Percentiles rank a stretch among this genome's conserved stretches.
Evolutionary conservation across 176 grass and related monocot genomes (phyloP).

Genomic region (Dendrocalamus sinicus): DNA sequence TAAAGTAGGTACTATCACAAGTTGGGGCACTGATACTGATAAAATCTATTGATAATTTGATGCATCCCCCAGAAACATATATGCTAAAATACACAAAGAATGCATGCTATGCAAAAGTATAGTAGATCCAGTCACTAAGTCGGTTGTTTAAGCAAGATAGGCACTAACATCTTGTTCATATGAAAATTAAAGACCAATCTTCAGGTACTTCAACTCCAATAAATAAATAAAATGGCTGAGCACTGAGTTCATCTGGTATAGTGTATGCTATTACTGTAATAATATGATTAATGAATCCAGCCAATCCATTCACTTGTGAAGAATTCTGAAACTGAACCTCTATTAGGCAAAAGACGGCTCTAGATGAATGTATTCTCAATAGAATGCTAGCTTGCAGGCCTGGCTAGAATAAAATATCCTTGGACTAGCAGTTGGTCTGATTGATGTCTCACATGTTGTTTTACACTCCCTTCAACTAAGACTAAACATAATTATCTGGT

Average conservation of each 20-base stretch:
- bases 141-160: not conserved
- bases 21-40: conserved; percentile 14
- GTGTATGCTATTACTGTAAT: conserved; percentile 6
- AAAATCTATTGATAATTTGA: conserved; percentile 18
- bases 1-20: not conserved
- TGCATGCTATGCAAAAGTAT: not conserved
- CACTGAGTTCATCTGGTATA: not conserved
- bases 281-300: conserved; percentile 20
- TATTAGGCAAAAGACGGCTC: conserved; percentile 28
- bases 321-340: not conserved
- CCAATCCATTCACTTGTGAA: conserved; percentile 15
- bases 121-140: conserved; percentile 20
- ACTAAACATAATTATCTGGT: conserved; percentile 4
- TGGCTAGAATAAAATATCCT: conserved; percentile 17
- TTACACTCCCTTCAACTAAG: not conserved
- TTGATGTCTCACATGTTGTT: conserved; percentile 30
- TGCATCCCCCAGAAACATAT: not conserved
- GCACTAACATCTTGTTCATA: not conserved
- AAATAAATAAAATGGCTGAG: conserved; percentile 2
- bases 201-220: conserved; percentile 5
- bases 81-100: not conserved
- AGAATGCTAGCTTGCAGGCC: not conserved
- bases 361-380: conserved; percentile 22
- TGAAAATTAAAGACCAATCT: not conserved
- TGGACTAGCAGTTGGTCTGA: not conserved